Base-by-base conservation (phyloP, 2,329 filamentous ascomycete genomes). In the Sclerotiophoma versabilis region DNA sequence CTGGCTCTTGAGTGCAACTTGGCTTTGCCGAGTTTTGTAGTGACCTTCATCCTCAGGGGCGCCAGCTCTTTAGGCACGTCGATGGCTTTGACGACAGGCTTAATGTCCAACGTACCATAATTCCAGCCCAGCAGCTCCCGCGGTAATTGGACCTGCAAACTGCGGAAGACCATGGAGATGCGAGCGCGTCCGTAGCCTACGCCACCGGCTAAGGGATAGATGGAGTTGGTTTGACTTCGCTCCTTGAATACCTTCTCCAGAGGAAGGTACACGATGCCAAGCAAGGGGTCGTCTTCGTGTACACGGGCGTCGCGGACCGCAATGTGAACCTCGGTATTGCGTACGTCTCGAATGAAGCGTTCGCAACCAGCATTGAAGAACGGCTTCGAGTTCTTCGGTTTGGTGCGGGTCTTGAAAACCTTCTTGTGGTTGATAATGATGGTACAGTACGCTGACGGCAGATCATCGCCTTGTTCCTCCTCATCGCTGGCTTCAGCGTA, bases 281-380 rank as follows among this genome's bases (percentile, higher is more conserved):
- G 79, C 1, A 91, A 74, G 0, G 89, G 53, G 59, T 92, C 86
- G 47, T 89, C 84, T 68, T 92, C 89, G 45, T 88, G 83, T 19
- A 90, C 79, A 4, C 88, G 81, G 17, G 84, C 79, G 66, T 92
- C 89, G 10, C 87, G 82, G 1, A 91, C 87, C 1, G 83, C 80
- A 25, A 92, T 76, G 59, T 89, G 87, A 26, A 91, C 79, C 68
- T 91, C 88, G 1, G 86, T 83, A 11, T 81, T 84, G 14, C 78
- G 79, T 83, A 88, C 91, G 68, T 92, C 86, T 11, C 84, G 79
- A 32, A 92, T 81, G 59, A 91, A 90, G 5, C 87, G 83, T 70
- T 92, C 89, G 2, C 85, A 90, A 5, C 87, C 87, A 2, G 89
- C 89, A 60, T 92, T 92, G 79, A 89, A 92, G 72, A 91, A 92